Evolutionary conservation across 148 eudicot species (phyloP).

Genomic region (Camellia granthamiana): DNA sequence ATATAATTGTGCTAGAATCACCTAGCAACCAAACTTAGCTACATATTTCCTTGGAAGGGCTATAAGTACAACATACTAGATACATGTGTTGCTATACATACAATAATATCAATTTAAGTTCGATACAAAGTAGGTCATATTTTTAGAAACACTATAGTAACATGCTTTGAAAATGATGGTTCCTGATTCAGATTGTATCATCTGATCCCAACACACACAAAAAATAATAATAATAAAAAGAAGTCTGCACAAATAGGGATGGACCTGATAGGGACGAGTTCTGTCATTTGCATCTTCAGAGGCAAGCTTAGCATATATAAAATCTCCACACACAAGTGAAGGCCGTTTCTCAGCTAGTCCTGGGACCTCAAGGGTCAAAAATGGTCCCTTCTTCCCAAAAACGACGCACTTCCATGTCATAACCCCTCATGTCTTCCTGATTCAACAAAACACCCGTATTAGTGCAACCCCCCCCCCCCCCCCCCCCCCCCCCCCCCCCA

Average conservation of each 20-base stretch:
- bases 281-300: conserved; percentile 25
- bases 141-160: background rate
- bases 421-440: conserved; percentile 76
- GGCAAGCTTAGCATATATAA: conserved; percentile 48
- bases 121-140: background rate
- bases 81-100: background rate
- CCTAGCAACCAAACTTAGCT: background rate
- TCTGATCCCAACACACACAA: background rate
- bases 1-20: too few species aligned
- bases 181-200: background rate
- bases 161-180: background rate
- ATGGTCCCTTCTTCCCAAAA: conserved; percentile 47
- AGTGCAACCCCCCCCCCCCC: background rate
- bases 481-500: too few species aligned
- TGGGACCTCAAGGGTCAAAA: conserved; percentile 72
- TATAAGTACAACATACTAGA: background rate
- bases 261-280: conserved; percentile 52
- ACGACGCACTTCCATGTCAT: conserved; percentile 70
- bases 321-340: conserved; percentile 80
- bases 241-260: conserved; percentile 13
- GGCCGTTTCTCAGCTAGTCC: conserved; percentile 94
- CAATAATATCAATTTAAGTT: background rate
- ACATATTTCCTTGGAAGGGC: background rate
- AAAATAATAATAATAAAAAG: background rate
- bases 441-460: conserved; percentile 15